Base-by-base conservation (phyloP, 2,329 filamentous ascomycete species). In the Teratosphaeria pseudoeucalypti region DNA sequence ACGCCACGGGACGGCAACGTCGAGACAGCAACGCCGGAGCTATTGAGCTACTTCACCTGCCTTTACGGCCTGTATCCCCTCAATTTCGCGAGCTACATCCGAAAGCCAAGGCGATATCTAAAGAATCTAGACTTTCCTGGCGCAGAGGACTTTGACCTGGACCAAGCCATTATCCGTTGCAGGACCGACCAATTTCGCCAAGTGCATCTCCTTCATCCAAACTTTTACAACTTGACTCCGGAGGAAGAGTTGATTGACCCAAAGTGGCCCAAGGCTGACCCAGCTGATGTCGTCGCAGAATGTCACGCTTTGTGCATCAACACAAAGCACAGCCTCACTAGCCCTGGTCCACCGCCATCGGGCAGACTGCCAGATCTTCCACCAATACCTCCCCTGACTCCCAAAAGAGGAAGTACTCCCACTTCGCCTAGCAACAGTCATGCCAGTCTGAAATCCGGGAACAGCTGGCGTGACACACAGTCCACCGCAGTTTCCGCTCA, bases 51-150 rank as follows among this genome's bases (percentile, higher is more conserved):
- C 72, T 94, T 91, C 67, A 92, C 88, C 2, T 86, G 91, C 29
- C 78, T 94, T 0, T 94, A 94, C 66, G 90, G 89, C 0, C 76
- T 94, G 4, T 94, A 92, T 64, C 89, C 89, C 1, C 83, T 92
- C 68, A 92, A 92, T 70, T 90, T 94, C 66, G 88, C 90, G 83
- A 87, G 87, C 72, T 94, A 92, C 70, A 87, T 94, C 62, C 83
- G 89, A 59, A 92, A 92, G 68, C 89, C 89, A 2, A 85, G 90
- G 65, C 84, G 87, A 63, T 92, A 88, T 68, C 77, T 94, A 10
- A 85, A 89, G 54, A 86, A 88, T 67, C 84, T 87, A 49, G 84
- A 89, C 63, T 87, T 85, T 34, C 79, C 82, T 4, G 84, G 85
- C 55, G 82, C 85, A 1, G 86, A 91, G 63, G 86, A 89, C 58